Percentiles rank a stretch among this genome's conserved stretches.
Evolutionary conservation across 1,139 yeast species (phyloP).

Genomic region (Zhuliangozyma parablackwelliae): DNA sequence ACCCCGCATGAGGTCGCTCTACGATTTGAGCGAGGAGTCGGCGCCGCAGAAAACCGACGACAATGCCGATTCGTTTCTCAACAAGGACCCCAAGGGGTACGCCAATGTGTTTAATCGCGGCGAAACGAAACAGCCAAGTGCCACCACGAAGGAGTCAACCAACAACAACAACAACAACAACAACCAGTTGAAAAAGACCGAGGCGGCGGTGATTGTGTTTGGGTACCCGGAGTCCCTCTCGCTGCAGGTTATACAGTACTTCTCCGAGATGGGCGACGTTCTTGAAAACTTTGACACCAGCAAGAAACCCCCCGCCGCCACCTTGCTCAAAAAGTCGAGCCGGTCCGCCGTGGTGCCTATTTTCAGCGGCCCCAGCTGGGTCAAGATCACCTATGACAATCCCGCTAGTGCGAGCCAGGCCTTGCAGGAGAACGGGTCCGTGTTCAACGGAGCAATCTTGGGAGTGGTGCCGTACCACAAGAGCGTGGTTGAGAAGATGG

Average conservation of each 20-base stretch:
- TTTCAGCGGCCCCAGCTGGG: slow-evolving; percentile 84
- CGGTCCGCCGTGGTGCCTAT: slow-evolving; percentile 47
- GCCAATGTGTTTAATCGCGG: slow-evolving; percentile 40
- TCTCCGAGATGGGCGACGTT: slow-evolving; percentile 75
- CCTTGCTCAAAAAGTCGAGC: slow-evolving; percentile 11
- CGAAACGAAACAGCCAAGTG: slow-evolving; percentile 3
- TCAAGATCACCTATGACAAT: slow-evolving; percentile 76
- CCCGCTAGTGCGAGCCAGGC: slow-evolving; percentile 79
- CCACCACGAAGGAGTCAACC: slow-evolving; percentile 2
- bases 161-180: slow-evolving; percentile 4
- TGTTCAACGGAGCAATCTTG: slow-evolving; percentile 64
- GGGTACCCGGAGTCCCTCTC: slow-evolving; percentile 83
- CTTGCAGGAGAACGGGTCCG: slow-evolving; percentile 71
- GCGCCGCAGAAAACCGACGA: slow-evolving; percentile 7
- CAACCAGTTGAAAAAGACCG: slow-evolving; percentile 30
- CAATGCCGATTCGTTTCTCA: slow-evolving; percentile 32
- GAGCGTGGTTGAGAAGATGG: slow-evolving; percentile 57
- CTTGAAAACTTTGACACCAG: slow-evolving; percentile 64
- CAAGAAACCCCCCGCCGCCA: slow-evolving; percentile 18
- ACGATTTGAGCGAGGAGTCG: slow-evolving; percentile 49
- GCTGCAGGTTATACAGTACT: slow-evolving; percentile 64
- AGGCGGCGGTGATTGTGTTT: slow-evolving; percentile 74
- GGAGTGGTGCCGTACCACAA: slow-evolving; percentile 75
- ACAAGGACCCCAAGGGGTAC: slow-evolving; percentile 45
- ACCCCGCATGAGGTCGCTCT: slow-evolving; percentile 61